Conservation (phyloP, 2,329 filamentous ascomycete species). For the Xylariaceae sp. region DNA sequence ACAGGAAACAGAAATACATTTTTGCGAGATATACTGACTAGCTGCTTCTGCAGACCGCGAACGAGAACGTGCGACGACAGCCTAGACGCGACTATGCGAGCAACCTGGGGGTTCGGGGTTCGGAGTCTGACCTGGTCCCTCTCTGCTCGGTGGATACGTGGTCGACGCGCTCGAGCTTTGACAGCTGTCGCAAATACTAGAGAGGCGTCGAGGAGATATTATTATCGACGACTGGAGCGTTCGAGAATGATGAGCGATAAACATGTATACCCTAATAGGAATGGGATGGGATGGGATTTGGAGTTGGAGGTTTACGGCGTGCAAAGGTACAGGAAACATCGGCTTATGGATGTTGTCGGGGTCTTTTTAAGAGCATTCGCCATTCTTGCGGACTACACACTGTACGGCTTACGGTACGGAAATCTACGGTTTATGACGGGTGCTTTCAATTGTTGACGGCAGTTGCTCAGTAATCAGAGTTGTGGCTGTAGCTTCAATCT, state of each 20-base stretch:
- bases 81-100: slow-evolving; percentile 2
- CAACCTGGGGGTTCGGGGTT: slow-evolving; percentile 16
- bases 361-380: not conserved
- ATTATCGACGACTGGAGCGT: not conserved
- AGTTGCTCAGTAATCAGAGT: no score
- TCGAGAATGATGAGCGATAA: not conserved
- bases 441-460: not conserved
- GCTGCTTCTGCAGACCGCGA: not conserved
- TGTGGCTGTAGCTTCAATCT: no score
- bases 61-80: slow-evolving; percentile 5
- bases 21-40: slow-evolving; percentile 7
- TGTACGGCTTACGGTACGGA: not conserved
- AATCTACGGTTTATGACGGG: no score
- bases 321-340: not conserved
- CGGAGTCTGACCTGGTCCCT: slow-evolving; percentile 28
- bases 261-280: not conserved
- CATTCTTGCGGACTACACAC: not conserved
- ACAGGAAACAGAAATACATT: not conserved
- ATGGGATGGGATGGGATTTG: not conserved
- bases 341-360: not conserved
- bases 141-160: slow-evolving; percentile 17
- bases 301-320: not conserved
- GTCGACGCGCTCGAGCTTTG: slow-evolving; percentile 18
- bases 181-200: slow-evolving; percentile 7
- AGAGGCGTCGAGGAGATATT: not conserved